phyloP scores from a whole-genome alignment of 768 basidiomycete genomes.

The Butyriboletus loyo region DNA sequence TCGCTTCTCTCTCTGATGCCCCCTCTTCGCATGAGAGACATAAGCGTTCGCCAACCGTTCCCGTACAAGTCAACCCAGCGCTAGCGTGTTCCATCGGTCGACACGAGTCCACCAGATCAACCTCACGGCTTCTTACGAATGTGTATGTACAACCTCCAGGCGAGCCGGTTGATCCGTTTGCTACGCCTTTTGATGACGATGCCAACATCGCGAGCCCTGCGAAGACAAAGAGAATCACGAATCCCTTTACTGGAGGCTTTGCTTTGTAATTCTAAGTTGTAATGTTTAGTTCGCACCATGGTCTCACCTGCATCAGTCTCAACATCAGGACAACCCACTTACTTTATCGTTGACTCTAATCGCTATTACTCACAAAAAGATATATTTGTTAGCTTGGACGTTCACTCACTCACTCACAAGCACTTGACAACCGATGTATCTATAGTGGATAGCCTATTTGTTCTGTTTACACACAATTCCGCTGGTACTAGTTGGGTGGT shows the following conservation, averaged over 20 bases:
- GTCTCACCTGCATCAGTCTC: neutral
- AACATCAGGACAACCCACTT: neutral
- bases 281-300: neutral
- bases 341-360: slow-evolving; percentile 17
- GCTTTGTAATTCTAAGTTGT: slow-evolving; percentile 30
- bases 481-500: slow-evolving; percentile 3
- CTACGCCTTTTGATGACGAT: slow-evolving; percentile 80
- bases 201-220: slow-evolving; percentile 33
- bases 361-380: slow-evolving; percentile 5
- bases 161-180: slow-evolving; percentile 51
- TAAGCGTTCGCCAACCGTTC: slow-evolving; percentile 21
- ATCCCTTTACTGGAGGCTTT: slow-evolving; percentile 47
- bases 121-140: slow-evolving; percentile 44
- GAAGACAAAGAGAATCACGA: slow-evolving; percentile 46
- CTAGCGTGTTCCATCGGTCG: slow-evolving; percentile 15
- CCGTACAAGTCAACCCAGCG: slow-evolving; percentile 15
- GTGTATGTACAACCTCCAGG: slow-evolving; percentile 40
- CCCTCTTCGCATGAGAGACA: slow-evolving; percentile 15
- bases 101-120: slow-evolving; percentile 31
- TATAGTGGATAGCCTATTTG: slow-evolving; percentile 16
- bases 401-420: slow-evolving; percentile 1
- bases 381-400: slow-evolving; percentile 8
- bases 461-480: neutral
- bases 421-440: slow-evolving; percentile 22
- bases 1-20: slow-evolving; percentile 3